A percentile compares a stretch with the other conserved stretches of the same genome.
These are phyloP conservation scores for Cladosporium austrohemisphaericum DNA, from an alignment of 2,329 filamentous ascomycete species.

Conservation along the genomic window DNA sequence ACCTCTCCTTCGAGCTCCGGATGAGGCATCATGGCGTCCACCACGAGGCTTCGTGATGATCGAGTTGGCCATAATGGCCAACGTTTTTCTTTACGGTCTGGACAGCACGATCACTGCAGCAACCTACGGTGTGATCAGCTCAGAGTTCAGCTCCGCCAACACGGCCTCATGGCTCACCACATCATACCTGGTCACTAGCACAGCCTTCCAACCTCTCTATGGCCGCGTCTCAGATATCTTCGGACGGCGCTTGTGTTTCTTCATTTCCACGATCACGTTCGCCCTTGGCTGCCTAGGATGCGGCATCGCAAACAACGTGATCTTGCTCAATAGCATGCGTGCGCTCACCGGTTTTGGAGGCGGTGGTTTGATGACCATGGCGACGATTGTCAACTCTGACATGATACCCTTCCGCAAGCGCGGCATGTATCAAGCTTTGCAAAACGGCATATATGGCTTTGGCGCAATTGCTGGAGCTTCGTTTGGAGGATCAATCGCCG, in stretches of 20 bases:
- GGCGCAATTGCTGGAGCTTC: slow-evolving; percentile 56
- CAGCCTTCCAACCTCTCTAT: slow-evolving; percentile 70
- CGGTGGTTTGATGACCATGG: slow-evolving; percentile 33
- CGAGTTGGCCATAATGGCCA: slow-evolving; percentile 22
- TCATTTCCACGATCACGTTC: slow-evolving; percentile 31
- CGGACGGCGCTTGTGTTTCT: slow-evolving; percentile 36
- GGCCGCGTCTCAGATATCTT: slow-evolving; percentile 71
- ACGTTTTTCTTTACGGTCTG: slow-evolving; percentile 23
- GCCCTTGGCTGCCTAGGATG: slow-evolving; percentile 32
- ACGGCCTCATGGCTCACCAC: slow-evolving; percentile 80
- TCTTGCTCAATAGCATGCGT: slow-evolving; percentile 29
- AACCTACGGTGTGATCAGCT: slow-evolving; percentile 38
- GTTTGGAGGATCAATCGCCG: slow-evolving; percentile 42
- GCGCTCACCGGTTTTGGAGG: slow-evolving; percentile 32
- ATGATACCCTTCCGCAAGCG: slow-evolving; percentile 56
- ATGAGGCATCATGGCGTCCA: slow-evolving; percentile 21
- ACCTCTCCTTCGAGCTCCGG: slow-evolving; percentile 19
- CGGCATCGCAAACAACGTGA: slow-evolving; percentile 26
- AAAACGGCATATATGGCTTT: slow-evolving; percentile 60
- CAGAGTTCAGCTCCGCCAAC: slow-evolving; percentile 73
- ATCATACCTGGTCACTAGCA: slow-evolving; percentile 71
- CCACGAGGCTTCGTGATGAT: slow-evolving; percentile 22
- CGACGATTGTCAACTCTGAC: slow-evolving; percentile 52
- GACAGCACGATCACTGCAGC: slow-evolving; percentile 23
- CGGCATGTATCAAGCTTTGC: slow-evolving; percentile 59